Evolutionary conservation across 805 yeast species (phyloP), one percentile per base, ranked within the genome.

Genomic region (Schwanniomyces yamadae): DNA sequence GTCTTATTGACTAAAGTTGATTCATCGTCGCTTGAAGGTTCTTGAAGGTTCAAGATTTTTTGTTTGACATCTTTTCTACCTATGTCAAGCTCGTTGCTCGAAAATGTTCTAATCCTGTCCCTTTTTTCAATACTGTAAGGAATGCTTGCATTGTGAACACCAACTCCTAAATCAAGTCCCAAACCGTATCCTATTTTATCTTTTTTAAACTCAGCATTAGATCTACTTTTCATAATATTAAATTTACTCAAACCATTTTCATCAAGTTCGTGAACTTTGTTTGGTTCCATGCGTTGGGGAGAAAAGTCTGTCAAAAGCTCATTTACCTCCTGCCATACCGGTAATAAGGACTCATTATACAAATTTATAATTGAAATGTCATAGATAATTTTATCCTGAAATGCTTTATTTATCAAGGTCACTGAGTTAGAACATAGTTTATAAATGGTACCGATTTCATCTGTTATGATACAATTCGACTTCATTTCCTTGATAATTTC

Each of bases 401-500:
- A 59, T 3, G 69, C 66, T 22, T 59, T 59, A 33, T 48, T 50
- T 13, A 63, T 50, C n/a, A 66, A 40, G 3, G 55, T 55, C 14
- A 66, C 57, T 5, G 62, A 45, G 34, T 64, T 71, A 51, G 70
- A 43, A 61, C 76, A 50, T 40, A 59, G 14, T 59, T 64, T 52
- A 60, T 72, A 54, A 36, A 54, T 36, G 28, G 54, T 29, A 45
- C 61, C 60, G 48, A 70, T 31, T 40, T 51, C 49, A 40, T 58
- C 49, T 40, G 57, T 37, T 40, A 69, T 44, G 28, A 11, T 40
- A 18, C 31, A 40, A 24, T 40, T 38, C 10, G 45, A 24, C 39
- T 36, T 30, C 52, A 57, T 7, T 44, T 40, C 19, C 57, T 46
- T 20, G 57, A 40, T 25, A 42, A 55, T 33, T 18, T 33, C 33